These are phyloP conservation scores for Fusarium circinatum DNA, from an alignment of 2,329 filamentous ascomycete species.

Conservation along the genomic window DNA sequence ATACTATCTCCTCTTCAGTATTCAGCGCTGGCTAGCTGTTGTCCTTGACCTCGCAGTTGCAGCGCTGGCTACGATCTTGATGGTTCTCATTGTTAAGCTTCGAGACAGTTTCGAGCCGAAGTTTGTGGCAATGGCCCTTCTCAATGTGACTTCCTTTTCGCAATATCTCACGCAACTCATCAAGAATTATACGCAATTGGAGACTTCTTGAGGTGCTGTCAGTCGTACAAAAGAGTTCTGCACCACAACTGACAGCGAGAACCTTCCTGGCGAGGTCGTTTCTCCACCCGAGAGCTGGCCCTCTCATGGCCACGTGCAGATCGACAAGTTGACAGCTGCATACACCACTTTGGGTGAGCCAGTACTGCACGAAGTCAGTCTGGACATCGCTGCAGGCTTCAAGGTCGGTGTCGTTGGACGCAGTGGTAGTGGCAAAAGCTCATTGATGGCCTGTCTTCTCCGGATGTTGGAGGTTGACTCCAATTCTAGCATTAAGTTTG, in stretches of 20 bases:
- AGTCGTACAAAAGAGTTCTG: slow-evolving; percentile 14
- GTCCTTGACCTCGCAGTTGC: slow-evolving; percentile 59
- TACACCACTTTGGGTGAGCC: slow-evolving; percentile 39
- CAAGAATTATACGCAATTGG: slow-evolving; percentile 47
- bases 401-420: slow-evolving; percentile 58
- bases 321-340: slow-evolving; percentile 45
- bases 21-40: slow-evolving; percentile 61
- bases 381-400: slow-evolving; percentile 48
- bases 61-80: slow-evolving; percentile 54
- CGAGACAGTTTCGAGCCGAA: slow-evolving; percentile 6
- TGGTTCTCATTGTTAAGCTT: slow-evolving; percentile 57
- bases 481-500: slow-evolving; percentile 55
- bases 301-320: slow-evolving; percentile 32
- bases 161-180: slow-evolving; percentile 47
- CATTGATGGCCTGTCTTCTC: slow-evolving; percentile 56
- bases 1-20: slow-evolving; percentile 56
- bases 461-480: slow-evolving; percentile 57
- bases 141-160: slow-evolving; percentile 46
- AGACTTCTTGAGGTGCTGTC: slow-evolving; percentile 31
- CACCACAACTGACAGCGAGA: slow-evolving; percentile 11
- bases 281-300: slow-evolving; percentile 4
- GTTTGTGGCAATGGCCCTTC: slow-evolving; percentile 42
- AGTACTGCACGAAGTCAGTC: slow-evolving; percentile 44
- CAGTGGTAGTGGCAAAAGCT: slow-evolving; percentile 51
- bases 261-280: neutral